These are phyloP conservation scores for Cymodocea nodosa DNA, from an alignment of 116 monocot species.

Conservation along the genomic window DNA sequence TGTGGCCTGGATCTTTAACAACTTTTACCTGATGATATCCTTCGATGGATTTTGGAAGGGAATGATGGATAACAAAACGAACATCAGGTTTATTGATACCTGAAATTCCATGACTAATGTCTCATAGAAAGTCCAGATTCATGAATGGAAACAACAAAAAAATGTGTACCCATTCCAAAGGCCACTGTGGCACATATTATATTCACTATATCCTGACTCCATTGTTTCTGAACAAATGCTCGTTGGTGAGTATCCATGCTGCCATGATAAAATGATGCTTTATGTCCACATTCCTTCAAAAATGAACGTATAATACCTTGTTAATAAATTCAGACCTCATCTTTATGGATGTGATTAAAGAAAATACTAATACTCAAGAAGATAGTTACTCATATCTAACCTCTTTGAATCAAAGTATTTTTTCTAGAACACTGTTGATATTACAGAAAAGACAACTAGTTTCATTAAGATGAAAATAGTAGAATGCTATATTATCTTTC, in stretches of 20 bases:
- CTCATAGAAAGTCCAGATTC: not conserved
- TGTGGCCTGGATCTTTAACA: not conserved
- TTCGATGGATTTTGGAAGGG: conserved; percentile 97
- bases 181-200: conserved; percentile 99
- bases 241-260: conserved; percentile 85
- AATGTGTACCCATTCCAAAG: conserved; percentile 89
- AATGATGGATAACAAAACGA: conserved; percentile 98
- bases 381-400: too few relatives aligned
- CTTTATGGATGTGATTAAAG: not conserved
- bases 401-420: too few relatives aligned
- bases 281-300: conserved; percentile 79
- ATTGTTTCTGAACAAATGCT: conserved; percentile 72
- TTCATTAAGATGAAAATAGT: not conserved
- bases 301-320: not conserved
- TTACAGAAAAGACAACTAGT: too few relatives aligned
- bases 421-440: too few relatives aligned
- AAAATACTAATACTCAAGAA: too few relatives aligned
- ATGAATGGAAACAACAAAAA: conserved; percentile 1
- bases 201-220: conserved; percentile 94
- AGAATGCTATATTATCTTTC: not conserved
- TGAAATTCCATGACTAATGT: conserved; percentile 18
- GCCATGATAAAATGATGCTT: conserved; percentile 89
- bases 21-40: conserved; percentile 85
- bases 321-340: not conserved
- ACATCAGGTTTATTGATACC: conserved; percentile 99